Evolutionary conservation across 2,329 filamentous ascomycete species (phyloP), one percentile per base, ranked within the genome.

Genomic region (Verruconis gallopava): DNA sequence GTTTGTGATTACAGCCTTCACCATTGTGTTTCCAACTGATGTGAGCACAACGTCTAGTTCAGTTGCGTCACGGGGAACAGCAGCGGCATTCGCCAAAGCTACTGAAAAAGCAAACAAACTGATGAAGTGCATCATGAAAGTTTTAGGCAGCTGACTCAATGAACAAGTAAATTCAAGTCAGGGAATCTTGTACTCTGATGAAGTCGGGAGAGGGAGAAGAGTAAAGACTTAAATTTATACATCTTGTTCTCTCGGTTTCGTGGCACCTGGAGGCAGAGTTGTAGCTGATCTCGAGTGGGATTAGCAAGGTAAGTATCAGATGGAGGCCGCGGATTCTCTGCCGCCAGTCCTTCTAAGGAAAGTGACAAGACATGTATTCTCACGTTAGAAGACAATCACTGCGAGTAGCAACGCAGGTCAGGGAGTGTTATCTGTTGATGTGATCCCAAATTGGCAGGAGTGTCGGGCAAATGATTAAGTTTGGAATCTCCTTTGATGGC

Each of bases 1-100:
- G 62, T 75, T 75, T 48, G 66, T 72, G 45, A 75, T 60, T 36
- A 60, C 57, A 21, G 70, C 68, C 58, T 71, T 72, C 48, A 75
- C 62, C 42, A 60, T 62, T n/a, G 69, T 66, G 58, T 74, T 73
- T 44, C 65, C 67, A 17, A 63, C 54, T 14, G 38, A 11, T 4
- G 14, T 21, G 17, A 47, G 37, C 38, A 37, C 33, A 18, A 42
- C 20, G 19, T 42, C 32, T 22, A 42, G 17, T 22, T 13, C 33
- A 13, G 18, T 20, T 13, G 20, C 33, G 2, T 42, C 32, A 13
- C 30, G 32, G 12, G 15, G 21, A 30, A 42, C 36, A 25, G 32
- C 40, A 13, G 19, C 36, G 17, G 40, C 30, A 20, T 19, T 42
- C n/a, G 36, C 40, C 21, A 17, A 9, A 9, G 18, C 33, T 6